Percentiles rank a stretch among this genome's conserved stretches.
These are phyloP conservation scores for Apiospora hydei DNA, from an alignment of 2,329 filamentous ascomycete species.

Conservation along the genomic window DNA sequence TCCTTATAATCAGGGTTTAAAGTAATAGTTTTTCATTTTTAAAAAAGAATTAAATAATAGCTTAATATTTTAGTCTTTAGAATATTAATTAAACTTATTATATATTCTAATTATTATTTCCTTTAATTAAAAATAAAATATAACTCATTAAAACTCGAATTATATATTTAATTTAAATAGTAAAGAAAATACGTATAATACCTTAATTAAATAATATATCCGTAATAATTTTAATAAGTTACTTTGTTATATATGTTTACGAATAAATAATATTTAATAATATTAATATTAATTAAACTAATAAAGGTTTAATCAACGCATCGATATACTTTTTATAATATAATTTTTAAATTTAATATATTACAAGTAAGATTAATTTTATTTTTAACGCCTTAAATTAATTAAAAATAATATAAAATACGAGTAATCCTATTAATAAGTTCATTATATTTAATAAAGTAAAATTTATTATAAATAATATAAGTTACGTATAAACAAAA, in stretches of 20 bases:
- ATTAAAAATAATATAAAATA: background rate
- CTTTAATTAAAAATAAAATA: background rate
- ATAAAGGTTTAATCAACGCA: background rate
- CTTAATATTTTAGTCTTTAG: background rate
- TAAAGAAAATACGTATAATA: background rate
- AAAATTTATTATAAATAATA: background rate
- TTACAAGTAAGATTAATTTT: background rate
- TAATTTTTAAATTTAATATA: conserved; percentile 1
- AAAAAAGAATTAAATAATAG: background rate
- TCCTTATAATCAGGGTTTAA: background rate
- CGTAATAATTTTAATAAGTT: background rate
- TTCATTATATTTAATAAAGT: background rate
- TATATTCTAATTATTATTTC: background rate
- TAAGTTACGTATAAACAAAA: background rate
- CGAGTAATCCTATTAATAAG: background rate
- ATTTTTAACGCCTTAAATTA: background rate
- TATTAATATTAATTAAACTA: conserved; percentile 4
- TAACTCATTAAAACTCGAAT: background rate
- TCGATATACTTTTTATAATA: background rate
- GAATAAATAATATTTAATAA: conserved; percentile 9
- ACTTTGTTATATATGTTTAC: background rate
- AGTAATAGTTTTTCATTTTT: background rate
- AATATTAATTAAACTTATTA: background rate
- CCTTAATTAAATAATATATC: background rate
- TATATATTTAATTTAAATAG: background rate